Base-by-base conservation (phyloP, 176 grass and related monocot genomes). In the Bothriochloa decipiens region DNA sequence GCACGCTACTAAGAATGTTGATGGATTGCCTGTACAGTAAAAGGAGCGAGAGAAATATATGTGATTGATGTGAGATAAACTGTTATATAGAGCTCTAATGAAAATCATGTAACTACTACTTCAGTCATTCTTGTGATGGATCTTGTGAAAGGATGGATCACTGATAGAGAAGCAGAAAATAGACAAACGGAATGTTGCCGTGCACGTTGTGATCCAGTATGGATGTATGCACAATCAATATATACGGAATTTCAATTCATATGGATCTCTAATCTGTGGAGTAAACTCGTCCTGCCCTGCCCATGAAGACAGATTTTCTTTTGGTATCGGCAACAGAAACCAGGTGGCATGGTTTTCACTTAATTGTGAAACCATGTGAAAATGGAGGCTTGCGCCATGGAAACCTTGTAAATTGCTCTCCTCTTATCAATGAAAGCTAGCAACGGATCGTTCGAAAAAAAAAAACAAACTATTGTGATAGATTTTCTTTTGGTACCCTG, bases 21-120 rank as follows among this genome's bases (percentile, higher is more conserved):
- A 98, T 98, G 7, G 92, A 98, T 79, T 98, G 92, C 91, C 95
- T 98, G 90, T 77, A 32, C 63, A 65, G 1, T 12, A 68, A 79
- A 45, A 82, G 14, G 25, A 45, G 33, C 8, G 0, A 62, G 41
- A 35, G 45, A 70, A 13, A 53, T 45, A 45, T 8, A 46, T 68
- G 64, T 85, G 75, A 69, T 22, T 22, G 14, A 42, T 10, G 9
- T 46, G 41, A 70, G 26, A 68, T 6, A 73, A 42, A 68, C 29
- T 32, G 29, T 32, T 32, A 32, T 32, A 32, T 3, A 66, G 13
- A 58, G 46, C 18, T 58, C 7, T 32, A 18, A 23, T 11, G 8
- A 60, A 60, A 58, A 58, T 58, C 22, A 23, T 60, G 55, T 23
- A 60, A 23, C 22, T 60, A 60, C 8, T 60, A 60, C 3, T 60